Percentiles rank a stretch among this genome's conserved stretches.
Evolutionary conservation across 2,329 filamentous ascomycete species (phyloP).

Genomic region (Samsoniella hepiali): DNA sequence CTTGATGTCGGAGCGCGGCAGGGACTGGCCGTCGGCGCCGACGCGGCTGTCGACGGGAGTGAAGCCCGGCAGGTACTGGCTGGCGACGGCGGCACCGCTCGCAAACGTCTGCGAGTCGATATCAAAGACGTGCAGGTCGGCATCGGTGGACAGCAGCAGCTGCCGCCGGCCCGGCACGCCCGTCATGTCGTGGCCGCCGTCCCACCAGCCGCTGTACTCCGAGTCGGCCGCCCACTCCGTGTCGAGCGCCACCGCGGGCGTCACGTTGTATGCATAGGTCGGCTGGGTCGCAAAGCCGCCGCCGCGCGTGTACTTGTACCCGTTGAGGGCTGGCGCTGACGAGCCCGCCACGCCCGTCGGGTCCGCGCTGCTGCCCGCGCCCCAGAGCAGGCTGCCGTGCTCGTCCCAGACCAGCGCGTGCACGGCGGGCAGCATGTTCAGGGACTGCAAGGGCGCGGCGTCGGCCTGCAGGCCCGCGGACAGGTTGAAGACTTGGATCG

Average conservation of each 20-base stretch:
- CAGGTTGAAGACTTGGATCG: conserved; percentile 5
- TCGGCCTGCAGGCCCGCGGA: neutral
- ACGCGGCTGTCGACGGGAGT: conserved; percentile 14
- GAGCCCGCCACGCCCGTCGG: neutral
- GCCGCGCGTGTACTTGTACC: neutral
- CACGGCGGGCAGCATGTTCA: conserved; percentile 5
- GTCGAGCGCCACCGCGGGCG: neutral
- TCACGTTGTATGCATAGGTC: conserved; percentile 8
- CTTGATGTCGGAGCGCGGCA: conserved; percentile 16
- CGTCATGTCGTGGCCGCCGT: conserved; percentile 15
- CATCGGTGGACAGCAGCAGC: conserved; percentile 14
- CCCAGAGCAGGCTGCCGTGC: conserved; percentile 8
- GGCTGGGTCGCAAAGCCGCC: neutral
- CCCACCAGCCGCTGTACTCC: conserved; percentile 10
- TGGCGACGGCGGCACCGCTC: neutral
- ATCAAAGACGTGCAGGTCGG: conserved; percentile 16
- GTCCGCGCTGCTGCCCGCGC: conserved; percentile 2
- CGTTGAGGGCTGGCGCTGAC: neutral
- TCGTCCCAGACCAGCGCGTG: conserved; percentile 15
- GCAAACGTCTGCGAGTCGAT: conserved; percentile 15
- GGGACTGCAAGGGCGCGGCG: conserved; percentile 4
- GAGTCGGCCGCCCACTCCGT: conserved; percentile 13
- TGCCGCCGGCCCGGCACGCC: conserved; percentile 9
- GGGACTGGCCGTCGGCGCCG: conserved; percentile 2
- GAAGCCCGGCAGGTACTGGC: conserved; percentile 13